Conservation (phyloP, 768 basidiomycete genomes). For the Suillus americanus region DNA sequence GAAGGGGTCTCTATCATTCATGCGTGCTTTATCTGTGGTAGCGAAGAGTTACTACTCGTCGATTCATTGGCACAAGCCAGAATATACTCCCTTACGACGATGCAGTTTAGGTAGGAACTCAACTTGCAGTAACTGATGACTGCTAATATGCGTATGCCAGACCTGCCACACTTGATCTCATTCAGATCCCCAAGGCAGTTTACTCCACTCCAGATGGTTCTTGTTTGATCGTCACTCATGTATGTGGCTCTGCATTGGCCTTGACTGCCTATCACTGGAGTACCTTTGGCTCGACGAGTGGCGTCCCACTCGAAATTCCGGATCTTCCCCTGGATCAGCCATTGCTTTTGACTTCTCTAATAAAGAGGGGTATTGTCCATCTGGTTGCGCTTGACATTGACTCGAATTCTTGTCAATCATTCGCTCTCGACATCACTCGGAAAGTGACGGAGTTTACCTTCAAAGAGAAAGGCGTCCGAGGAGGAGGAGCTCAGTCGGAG, state of each 20-base stretch:
- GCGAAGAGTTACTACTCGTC: constrained; percentile 52
- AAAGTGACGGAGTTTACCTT: constrained; percentile 59
- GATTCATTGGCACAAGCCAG: constrained; percentile 44
- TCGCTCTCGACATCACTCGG: constrained; percentile 52
- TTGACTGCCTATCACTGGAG: constrained; percentile 53
- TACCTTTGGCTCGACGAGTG: constrained; percentile 52
- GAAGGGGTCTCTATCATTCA: constrained; percentile 27
- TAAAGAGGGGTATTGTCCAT: constrained; percentile 41
- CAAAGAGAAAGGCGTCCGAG: constrained; percentile 38
- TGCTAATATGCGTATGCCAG: constrained; percentile 24
- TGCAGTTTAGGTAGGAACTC: constrained; percentile 50
- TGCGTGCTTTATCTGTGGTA: constrained; percentile 46
- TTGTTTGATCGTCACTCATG: constrained; percentile 43
- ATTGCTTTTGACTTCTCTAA: constrained; percentile 44
- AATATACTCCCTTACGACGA: constrained; percentile 53
- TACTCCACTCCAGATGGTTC: constrained; percentile 55
- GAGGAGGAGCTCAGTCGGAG: constrained; percentile 13
- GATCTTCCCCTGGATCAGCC: constrained; percentile 19
- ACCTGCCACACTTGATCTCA: constrained; percentile 44
- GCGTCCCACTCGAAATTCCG: constrained; percentile 39
- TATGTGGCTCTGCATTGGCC: constrained; percentile 14
- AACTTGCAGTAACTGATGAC: background rate
- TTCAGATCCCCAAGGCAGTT: constrained; percentile 33
- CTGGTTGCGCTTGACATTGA: constrained; percentile 39
- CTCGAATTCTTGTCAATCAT: constrained; percentile 36